Percentiles rank a stretch among this genome's conserved stretches.
These are phyloP conservation scores for Mortierella claussenii DNA, from an alignment of 192 early-diverging fungal species.

Conservation along the genomic window DNA sequence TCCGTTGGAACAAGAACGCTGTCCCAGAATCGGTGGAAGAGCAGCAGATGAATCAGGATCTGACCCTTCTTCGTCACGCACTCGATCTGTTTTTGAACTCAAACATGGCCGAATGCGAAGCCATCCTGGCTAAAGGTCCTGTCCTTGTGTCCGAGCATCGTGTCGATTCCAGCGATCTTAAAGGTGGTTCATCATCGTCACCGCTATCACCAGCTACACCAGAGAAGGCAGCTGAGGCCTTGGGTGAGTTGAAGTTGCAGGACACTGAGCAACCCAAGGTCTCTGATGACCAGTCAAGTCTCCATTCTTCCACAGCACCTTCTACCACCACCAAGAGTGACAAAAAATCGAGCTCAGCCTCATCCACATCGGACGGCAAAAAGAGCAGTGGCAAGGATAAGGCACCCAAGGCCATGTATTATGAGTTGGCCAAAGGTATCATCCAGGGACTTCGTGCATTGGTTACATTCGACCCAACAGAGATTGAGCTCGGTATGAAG, in stretches of 20 bases:
- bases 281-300: slow-evolving; percentile 12
- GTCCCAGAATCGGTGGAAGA: slow-evolving; percentile 31
- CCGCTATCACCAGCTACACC: no score
- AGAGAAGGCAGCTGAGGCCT: slow-evolving; percentile 24
- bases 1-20: slow-evolving; percentile 49
- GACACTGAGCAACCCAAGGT: background rate
- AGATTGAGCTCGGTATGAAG: slow-evolving; percentile 73
- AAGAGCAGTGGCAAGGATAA: slow-evolving; percentile 27
- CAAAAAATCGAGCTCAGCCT: slow-evolving; percentile 2
- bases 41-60: slow-evolving; percentile 66
- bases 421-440: slow-evolving; percentile 77
- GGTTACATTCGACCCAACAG: slow-evolving; percentile 81
- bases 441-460: slow-evolving; percentile 74
- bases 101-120: slow-evolving; percentile 74
- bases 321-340: slow-evolving; percentile 9
- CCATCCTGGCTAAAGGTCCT: slow-evolving; percentile 54
- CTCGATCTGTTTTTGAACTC: slow-evolving; percentile 85
- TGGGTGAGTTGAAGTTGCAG: background rate
- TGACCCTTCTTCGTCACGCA: slow-evolving; percentile 64
- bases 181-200: no score
- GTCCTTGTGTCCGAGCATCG: slow-evolving; percentile 9
- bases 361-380: background rate
- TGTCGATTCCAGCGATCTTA: background rate
- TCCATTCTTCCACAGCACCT: slow-evolving; percentile 18
- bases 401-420: slow-evolving; percentile 69